Conservation (phyloP, 75 land plant species). For the Ceratopteris richardii region DNA sequence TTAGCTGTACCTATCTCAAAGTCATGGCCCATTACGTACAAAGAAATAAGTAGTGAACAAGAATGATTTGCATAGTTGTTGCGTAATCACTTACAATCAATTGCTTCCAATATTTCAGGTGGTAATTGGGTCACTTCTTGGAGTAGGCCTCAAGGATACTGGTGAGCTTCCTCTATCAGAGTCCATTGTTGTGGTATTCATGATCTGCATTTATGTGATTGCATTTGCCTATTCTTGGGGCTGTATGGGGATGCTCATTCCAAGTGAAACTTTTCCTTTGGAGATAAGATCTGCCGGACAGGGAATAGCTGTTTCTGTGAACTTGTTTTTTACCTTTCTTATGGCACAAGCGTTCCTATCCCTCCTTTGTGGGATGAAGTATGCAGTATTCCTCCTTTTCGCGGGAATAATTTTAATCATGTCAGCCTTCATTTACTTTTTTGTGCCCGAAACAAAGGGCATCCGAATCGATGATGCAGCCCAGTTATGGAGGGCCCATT, state of each 20-base stretch:
- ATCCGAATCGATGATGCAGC: conserved; percentile 70
- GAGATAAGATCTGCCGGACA: conserved; percentile 79
- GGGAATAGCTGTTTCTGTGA: conserved; percentile 49
- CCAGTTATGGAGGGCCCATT: conserved; percentile 51
- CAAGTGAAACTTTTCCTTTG: conserved; percentile 16
- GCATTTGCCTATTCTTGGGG: conserved; percentile 90
- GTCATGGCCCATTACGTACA: no score
- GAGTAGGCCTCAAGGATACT: conserved; percentile 28
- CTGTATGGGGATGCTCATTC: conserved; percentile 65
- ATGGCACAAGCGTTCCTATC: conserved; percentile 55
- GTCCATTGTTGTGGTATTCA: conserved; percentile 36
- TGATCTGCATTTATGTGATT: conserved; percentile 55
- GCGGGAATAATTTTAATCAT: conserved; percentile 42
- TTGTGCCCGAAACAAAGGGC: conserved; percentile 72
- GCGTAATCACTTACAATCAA: no score
- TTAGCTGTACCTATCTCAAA: no score
- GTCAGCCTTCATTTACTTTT: conserved; percentile 48
- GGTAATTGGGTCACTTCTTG: conserved; percentile 19
- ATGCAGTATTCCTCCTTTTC: conserved; percentile 64
- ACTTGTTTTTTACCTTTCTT: conserved; percentile 61
- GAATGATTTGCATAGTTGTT: no score
- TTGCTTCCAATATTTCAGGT: conserved; percentile 2
- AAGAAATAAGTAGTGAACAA: no score
- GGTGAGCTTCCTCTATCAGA: conserved; percentile 40
- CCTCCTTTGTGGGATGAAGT: conserved; percentile 62